Evolutionary conservation across 805 yeast species (phyloP).

Genomic region (Ogataea neopini): DNA sequence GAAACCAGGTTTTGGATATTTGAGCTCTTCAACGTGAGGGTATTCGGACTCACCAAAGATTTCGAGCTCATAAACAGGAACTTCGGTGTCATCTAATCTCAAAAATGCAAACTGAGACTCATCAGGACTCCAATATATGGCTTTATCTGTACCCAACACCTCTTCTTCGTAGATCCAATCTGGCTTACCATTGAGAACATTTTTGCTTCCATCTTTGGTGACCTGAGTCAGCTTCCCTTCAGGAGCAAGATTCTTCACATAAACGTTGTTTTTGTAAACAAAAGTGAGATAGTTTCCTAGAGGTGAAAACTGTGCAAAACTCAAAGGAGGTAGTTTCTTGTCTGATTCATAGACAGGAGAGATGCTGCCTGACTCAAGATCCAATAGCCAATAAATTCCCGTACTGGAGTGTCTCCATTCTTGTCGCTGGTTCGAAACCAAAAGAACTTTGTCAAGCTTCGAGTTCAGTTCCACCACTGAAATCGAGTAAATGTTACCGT

Average conservation of each 20-base stretch:
- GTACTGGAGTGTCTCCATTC: slow-evolving; percentile 73
- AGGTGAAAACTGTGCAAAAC: slow-evolving; percentile 68
- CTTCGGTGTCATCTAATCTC: slow-evolving; percentile 59
- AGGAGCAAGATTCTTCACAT: slow-evolving; percentile 40
- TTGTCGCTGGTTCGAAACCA: slow-evolving; percentile 48
- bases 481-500: slow-evolving; percentile 41
- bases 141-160: slow-evolving; percentile 55
- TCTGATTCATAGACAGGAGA: slow-evolving; percentile 23
- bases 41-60: slow-evolving; percentile 48
- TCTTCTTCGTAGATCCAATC: slow-evolving; percentile 91
- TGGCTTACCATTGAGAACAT: slow-evolving; percentile 65
- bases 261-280: slow-evolving; percentile 57
- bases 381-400: slow-evolving; percentile 63
- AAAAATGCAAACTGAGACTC: slow-evolving; percentile 57
- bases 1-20: slow-evolving; percentile 76
- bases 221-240: slow-evolving; percentile 33
- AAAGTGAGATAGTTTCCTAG: slow-evolving; percentile 54
- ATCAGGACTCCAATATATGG: slow-evolving; percentile 75
- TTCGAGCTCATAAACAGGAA: slow-evolving; percentile 52
- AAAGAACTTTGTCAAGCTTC: slow-evolving; percentile 49
- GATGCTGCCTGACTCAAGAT: slow-evolving; percentile 38
- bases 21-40: slow-evolving; percentile 47
- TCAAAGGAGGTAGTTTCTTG: slow-evolving; percentile 37
- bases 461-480: slow-evolving; percentile 46
- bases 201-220: slow-evolving; percentile 52